Conservation (phyloP, 1,284 basidiomycete species). For the Pisolithus thermaeus region DNA sequence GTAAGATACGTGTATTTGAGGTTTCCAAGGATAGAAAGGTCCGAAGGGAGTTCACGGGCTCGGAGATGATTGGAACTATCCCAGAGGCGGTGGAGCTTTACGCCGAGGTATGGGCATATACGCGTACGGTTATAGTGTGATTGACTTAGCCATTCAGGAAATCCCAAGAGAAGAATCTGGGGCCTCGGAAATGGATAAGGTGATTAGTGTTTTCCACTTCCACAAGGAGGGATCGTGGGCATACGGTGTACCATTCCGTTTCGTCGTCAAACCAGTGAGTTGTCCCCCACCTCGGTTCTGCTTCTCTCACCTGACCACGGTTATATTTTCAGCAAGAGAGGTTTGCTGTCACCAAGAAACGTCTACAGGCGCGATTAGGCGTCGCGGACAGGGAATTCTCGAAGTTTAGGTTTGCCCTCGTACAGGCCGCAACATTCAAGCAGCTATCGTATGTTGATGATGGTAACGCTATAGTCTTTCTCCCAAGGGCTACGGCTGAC, state of each 20-base stretch:
- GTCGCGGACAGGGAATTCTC: slow-evolving; percentile 92
- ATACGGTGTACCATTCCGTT: slow-evolving; percentile 97
- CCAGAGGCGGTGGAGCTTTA: slow-evolving; percentile 91
- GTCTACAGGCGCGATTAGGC: slow-evolving; percentile 86
- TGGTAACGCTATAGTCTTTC: slow-evolving; percentile 45
- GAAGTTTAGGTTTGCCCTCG: slow-evolving; percentile 92
- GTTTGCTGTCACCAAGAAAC: slow-evolving; percentile 92
- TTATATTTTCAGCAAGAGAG: slow-evolving; percentile 66
- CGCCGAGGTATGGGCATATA: slow-evolving; percentile 66
- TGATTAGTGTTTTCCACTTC: slow-evolving; percentile 98
- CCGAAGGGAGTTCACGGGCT: slow-evolving; percentile 87
- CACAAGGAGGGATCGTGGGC: slow-evolving; percentile 88
- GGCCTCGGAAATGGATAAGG: slow-evolving; percentile 64
- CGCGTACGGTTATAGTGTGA: not conserved
- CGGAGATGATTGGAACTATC: slow-evolving; percentile 97
- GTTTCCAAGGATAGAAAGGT: slow-evolving; percentile 85
- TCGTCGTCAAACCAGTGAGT: slow-evolving; percentile 84
- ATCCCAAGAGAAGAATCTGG: slow-evolving; percentile 86
- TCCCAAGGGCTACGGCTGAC: not conserved
- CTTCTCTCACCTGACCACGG: slow-evolving; percentile 6
- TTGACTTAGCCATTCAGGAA: slow-evolving; percentile 50
- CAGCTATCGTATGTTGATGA: slow-evolving; percentile 97
- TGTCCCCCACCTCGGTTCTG: not conserved
- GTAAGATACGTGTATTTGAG: slow-evolving; percentile 94
- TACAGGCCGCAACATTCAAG: slow-evolving; percentile 90